These are phyloP conservation scores for Hevea brasiliensis DNA, from an alignment of 345 rosid species.

Conservation along the genomic window DNA sequence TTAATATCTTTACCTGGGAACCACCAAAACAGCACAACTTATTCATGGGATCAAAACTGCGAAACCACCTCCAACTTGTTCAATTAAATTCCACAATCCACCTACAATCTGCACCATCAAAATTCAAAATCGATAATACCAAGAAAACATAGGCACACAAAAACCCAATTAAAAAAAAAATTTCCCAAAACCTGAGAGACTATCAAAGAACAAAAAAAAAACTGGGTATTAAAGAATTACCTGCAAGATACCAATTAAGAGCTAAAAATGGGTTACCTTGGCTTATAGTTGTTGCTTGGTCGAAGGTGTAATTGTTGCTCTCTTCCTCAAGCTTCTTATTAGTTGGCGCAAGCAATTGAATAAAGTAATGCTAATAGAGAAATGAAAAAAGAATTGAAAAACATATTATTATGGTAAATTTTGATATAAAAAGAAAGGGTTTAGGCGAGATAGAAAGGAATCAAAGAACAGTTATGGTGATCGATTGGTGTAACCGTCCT, in stretches of 20 bases:
- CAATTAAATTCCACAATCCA: constrained; percentile 24
- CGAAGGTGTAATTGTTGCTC: neutral
- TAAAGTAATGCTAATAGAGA: constrained; percentile 14
- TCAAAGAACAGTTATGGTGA: neutral
- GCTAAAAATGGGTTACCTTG: neutral
- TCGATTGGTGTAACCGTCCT: constrained; percentile 20
- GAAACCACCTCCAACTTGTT: constrained; percentile 13
- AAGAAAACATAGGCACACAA: constrained; percentile 16
- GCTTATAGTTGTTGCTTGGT: neutral
- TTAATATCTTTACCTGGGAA: constrained; percentile 6
- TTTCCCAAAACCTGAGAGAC: neutral
- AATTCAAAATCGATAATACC: constrained; percentile 14
- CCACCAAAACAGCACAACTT: constrained; percentile 42
- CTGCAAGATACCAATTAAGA: constrained; percentile 21
- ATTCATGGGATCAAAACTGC: constrained; percentile 35
- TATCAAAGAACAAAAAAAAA: neutral
- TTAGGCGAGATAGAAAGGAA: too few species aligned
- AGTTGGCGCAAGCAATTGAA: constrained; percentile 36
- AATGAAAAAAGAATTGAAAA: neutral
- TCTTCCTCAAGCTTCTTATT: neutral
- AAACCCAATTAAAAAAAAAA: too few species aligned
- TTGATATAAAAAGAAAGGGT: too few species aligned
- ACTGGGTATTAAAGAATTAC: constrained; percentile 31
- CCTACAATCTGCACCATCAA: constrained; percentile 31
- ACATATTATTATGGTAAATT: neutral